phyloP scores from a whole-genome alignment of 2,329 filamentous ascomycete species.

The Fusarium secorum region DNA sequence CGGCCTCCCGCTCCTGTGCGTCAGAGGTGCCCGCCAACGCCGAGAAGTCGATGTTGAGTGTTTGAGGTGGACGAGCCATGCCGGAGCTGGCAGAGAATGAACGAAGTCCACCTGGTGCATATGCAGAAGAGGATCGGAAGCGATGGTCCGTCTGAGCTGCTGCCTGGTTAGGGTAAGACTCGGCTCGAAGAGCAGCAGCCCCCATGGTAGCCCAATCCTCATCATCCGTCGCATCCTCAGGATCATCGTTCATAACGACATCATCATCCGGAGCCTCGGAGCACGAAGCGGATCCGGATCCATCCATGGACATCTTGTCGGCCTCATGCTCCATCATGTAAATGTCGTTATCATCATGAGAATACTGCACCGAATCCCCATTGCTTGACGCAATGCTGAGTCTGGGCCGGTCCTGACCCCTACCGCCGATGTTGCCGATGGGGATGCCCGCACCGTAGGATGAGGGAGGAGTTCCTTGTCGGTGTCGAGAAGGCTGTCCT shows the following conservation, averaged over 20 bases:
- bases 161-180: slow-evolving; percentile 65
- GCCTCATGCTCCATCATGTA: slow-evolving; percentile 84
- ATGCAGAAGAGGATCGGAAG: slow-evolving; percentile 53
- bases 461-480: slow-evolving; percentile 51
- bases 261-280: slow-evolving; percentile 77
- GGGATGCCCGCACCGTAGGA: slow-evolving; percentile 63
- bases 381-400: slow-evolving; percentile 66
- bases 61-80: slow-evolving; percentile 62
- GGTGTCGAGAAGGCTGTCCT: slow-evolving; percentile 65
- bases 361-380: slow-evolving; percentile 78
- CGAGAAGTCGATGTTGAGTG: slow-evolving; percentile 61
- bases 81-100: slow-evolving; percentile 60
- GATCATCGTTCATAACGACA: slow-evolving; percentile 74
- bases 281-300: slow-evolving; percentile 74
- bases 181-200: slow-evolving; percentile 79
- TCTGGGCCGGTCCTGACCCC: slow-evolving; percentile 57
- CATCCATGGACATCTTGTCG: slow-evolving; percentile 91
- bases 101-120: slow-evolving; percentile 56
- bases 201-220: slow-evolving; percentile 95
- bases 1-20: slow-evolving; percentile 80
- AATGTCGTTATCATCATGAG: slow-evolving; percentile 69
- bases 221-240: slow-evolving; percentile 89
- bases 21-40: slow-evolving; percentile 63
- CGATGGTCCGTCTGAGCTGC: slow-evolving; percentile 63
- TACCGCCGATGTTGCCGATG: slow-evolving; percentile 57